A percentile compares a stretch with the other conserved stretches of the same genome.
phyloP scores from a whole-genome alignment of 2,329 filamentous ascomycete genomes.

The Diplodia seriata region DNA sequence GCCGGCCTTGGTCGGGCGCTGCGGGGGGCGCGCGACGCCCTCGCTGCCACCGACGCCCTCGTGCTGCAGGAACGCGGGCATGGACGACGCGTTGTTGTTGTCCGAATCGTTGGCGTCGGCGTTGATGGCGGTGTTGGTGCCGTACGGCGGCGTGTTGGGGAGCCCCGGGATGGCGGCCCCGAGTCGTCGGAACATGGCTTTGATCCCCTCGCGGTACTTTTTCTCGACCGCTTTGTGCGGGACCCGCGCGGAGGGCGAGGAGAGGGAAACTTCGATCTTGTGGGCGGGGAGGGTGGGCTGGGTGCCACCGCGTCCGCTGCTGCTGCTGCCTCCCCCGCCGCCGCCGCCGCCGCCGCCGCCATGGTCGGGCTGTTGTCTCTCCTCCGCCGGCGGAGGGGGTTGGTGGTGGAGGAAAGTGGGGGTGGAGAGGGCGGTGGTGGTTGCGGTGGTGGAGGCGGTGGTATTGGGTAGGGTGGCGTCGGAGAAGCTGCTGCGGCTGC shows the following conservation, averaged over 20 bases:
- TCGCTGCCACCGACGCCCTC: not conserved
- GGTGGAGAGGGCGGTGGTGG: not conserved
- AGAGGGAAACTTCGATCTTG: not conserved
- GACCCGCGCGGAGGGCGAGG: not conserved
- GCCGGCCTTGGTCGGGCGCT: constrained; percentile 6
- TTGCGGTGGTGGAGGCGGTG: not conserved
- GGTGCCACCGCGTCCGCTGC: not conserved
- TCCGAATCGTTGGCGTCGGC: not conserved
- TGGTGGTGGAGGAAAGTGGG: not conserved
- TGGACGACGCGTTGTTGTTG: too few species aligned
- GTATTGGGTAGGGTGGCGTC: not conserved
- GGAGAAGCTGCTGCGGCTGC: not conserved
- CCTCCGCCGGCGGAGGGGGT: not conserved
- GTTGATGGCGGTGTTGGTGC: not conserved
- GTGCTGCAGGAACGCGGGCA: not conserved
- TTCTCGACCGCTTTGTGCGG: constrained; percentile 23
- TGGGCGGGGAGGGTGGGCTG: too few species aligned
- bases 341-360: not conserved
- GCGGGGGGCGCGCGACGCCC: not conserved
- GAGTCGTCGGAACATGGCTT: constrained; percentile 9
- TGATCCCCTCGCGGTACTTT: constrained; percentile 27
- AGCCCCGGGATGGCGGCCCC: not conserved
- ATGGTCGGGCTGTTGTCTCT: not conserved
- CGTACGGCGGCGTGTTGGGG: not conserved
- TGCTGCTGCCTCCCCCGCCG: not conserved